A percentile compares a stretch with the other conserved stretches of the same genome.
phyloP scores from a whole-genome alignment of 1,284 basidiomycete species.

The Rhodofomes roseus region DNA sequence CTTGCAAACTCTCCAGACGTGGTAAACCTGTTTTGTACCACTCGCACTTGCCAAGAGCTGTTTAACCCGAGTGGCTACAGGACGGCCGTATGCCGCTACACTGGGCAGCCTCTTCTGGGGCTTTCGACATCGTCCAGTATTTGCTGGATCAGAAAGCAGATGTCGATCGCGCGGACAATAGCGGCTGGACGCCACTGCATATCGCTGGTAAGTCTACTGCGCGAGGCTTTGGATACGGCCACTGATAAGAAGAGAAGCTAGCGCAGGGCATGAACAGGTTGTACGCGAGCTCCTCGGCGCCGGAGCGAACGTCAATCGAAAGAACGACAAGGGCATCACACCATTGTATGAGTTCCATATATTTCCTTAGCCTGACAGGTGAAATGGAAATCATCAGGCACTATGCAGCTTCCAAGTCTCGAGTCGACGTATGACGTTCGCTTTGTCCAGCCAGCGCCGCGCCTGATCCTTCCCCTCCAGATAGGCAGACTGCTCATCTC shows the following conservation, averaged over 20 bases:
- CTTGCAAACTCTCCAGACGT: slow-evolving; percentile 67
- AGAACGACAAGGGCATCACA: slow-evolving; percentile 85
- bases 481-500: slow-evolving; percentile 83
- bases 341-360: slow-evolving; percentile 60
- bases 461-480: slow-evolving; percentile 40
- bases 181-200: slow-evolving; percentile 86
- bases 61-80: slow-evolving; percentile 36
- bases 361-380: slow-evolving; percentile 1
- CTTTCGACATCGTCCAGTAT: slow-evolving; percentile 67
- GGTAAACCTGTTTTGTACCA: slow-evolving; percentile 37
- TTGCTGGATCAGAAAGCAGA: slow-evolving; percentile 73
- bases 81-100: slow-evolving; percentile 89
- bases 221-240: background rate
- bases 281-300: slow-evolving; percentile 81
- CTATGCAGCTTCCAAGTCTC: slow-evolving; percentile 92
- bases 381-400: slow-evolving; percentile 51
- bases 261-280: slow-evolving; percentile 76
- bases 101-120: slow-evolving; percentile 81
- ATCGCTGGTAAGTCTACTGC: slow-evolving; percentile 62
- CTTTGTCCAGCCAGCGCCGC: background rate
- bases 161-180: slow-evolving; percentile 67
- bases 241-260: slow-evolving; percentile 44
- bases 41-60: background rate
- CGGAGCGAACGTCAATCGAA: slow-evolving; percentile 79
- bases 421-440: slow-evolving; percentile 47